These are phyloP conservation scores for Platanthera guangdongensis DNA, from an alignment of 106 monocot genomes.

Conservation along the genomic window DNA sequence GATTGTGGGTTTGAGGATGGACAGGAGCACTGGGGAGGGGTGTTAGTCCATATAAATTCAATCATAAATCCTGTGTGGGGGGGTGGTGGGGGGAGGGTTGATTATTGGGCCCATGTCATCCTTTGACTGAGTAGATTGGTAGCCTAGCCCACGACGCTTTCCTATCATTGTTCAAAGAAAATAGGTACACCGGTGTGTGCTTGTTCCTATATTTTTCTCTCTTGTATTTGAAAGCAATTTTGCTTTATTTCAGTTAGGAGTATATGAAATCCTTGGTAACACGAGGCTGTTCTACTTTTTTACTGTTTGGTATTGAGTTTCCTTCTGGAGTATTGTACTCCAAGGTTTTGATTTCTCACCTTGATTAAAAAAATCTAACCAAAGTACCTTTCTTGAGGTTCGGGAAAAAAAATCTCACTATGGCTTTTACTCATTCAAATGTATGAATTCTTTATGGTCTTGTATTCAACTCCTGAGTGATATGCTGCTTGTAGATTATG, in stretches of 20 bases:
- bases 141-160: no score
- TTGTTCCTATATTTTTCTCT: not conserved
- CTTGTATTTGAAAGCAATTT: not conserved
- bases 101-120: no score
- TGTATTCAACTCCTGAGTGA: not conserved
- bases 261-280: not conserved
- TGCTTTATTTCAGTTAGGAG: not conserved
- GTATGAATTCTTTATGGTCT: not conserved
- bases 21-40: no score
- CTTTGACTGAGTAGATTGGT: no score
- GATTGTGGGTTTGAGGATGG: no score
- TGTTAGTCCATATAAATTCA: no score
- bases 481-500: not conserved
- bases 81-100: no score
- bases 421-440: not conserved
- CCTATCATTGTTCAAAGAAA: no score
- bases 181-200: no score
- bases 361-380: not conserved
- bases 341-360: not conserved
- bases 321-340: not conserved
- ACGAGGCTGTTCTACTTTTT: not conserved
- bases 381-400: not conserved
- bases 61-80: no score
- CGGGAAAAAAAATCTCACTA: not conserved
- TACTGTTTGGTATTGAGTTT: not conserved